Conservation (phyloP, 2,329 filamentous ascomycete genomes). For the Diaporthe australafricana region DNA sequence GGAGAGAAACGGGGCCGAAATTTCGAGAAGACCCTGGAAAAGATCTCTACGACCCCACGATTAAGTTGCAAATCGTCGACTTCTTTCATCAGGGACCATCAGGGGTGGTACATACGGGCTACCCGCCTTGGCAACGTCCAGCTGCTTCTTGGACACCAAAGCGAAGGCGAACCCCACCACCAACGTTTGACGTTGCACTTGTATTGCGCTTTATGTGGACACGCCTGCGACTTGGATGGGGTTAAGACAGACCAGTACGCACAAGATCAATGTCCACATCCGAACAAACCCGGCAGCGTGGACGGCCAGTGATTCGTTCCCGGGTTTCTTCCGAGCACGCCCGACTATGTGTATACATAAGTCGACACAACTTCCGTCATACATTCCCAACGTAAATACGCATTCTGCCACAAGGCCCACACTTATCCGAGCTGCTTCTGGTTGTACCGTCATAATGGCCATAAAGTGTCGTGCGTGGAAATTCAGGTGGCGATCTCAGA, state of each 20-base stretch:
- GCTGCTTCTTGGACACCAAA: neutral
- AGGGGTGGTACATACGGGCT: neutral
- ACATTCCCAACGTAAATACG: neutral
- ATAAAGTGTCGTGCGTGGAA: neutral
- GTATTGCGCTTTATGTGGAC: neutral
- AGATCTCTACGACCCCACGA: constrained; percentile 13
- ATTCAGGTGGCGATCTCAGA: neutral
- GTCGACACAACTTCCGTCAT: neutral
- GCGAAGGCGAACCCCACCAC: neutral
- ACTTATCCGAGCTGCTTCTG: neutral
- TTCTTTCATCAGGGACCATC: too few relatives aligned
- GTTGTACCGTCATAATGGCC: too few relatives aligned
- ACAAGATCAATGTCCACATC: neutral
- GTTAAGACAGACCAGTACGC: neutral
- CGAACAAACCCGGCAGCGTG: neutral
- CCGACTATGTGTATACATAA: neutral
- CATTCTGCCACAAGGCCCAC: neutral
- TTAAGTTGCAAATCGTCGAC: too few relatives aligned
- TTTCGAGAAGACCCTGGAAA: constrained; percentile 10
- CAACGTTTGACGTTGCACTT: neutral
- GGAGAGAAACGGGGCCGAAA: neutral
- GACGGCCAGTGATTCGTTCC: neutral
- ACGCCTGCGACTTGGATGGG: neutral
- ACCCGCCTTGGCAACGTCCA: constrained; percentile 7
- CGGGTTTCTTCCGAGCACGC: neutral